Evolutionary conservation across 2,329 filamentous ascomycete species (phyloP), one percentile per base, ranked within the genome.

Genomic region (Hymenotorrendiella dingleyae): DNA sequence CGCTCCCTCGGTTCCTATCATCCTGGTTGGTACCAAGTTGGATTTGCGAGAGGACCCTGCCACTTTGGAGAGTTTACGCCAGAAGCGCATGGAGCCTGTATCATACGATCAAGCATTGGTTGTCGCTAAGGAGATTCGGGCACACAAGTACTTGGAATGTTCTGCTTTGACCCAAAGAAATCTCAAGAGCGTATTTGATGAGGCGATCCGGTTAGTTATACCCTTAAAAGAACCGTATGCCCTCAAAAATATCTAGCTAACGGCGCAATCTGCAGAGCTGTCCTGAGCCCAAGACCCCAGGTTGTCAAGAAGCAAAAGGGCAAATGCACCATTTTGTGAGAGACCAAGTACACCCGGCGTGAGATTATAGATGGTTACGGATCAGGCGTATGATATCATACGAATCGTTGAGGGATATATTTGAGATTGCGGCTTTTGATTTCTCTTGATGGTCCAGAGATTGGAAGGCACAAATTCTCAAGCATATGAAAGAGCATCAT

Each of bases 161-260:
- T 97, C 93, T 40, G 93, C 93, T 36, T 73, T 98, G 55, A 98
- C 93, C 27, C 93, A 97, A 73, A 77, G 91, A 61, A 96, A 96
- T 67, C 69, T 98, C 57, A 98, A 98, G 82, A 94, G 88, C 60
- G 93, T 98, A 36, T 98, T 98, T 63, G 93, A 98, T 62, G 91
- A 96, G 69, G 93, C 93, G 24, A 98, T 98, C 63, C 84, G 93
- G 93, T 97, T 71, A 57, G 83, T 69, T 28, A 6, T 36, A 27
- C 24, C 16, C n/a, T n/a, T n/a, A n/a, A n/a, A n/a, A n/a, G n/a
- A n/a, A n/a, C n/a, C n/a, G n/a, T n/a, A n/a, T n/a, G n/a, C n/a
- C n/a, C n/a, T n/a, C n/a, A n/a, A n/a, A n/a, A n/a, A n/a, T n/a
- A n/a, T n/a, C n/a, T n/a, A n/a, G n/a, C n/a, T n/a, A n/a, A n/a